phyloP scores from a whole-genome alignment of 2,329 filamentous ascomycete genomes.

The Beauveria brongniartii region DNA sequence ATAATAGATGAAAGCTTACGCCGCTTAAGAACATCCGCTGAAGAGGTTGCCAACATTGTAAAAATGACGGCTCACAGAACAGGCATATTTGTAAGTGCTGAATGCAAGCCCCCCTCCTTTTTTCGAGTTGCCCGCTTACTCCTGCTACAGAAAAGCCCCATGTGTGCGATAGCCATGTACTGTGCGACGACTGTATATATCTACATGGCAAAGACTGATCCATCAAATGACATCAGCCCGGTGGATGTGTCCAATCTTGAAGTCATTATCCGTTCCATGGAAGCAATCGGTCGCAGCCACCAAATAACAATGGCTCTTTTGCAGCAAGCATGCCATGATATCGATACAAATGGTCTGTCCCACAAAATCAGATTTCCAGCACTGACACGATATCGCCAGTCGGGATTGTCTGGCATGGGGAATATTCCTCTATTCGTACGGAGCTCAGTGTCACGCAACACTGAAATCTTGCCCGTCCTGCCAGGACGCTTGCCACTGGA shows the following conservation, averaged over 20 bases:
- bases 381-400: slow-evolving; percentile 25
- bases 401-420: slow-evolving; percentile 22
- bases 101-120: background rate
- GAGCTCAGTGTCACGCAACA: slow-evolving; percentile 34
- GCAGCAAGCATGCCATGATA: slow-evolving; percentile 76
- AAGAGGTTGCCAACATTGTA: slow-evolving; percentile 78
- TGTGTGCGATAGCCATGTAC: slow-evolving; percentile 68
- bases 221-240: slow-evolving; percentile 49
- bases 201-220: slow-evolving; percentile 63
- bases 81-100: slow-evolving; percentile 52
- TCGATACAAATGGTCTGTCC: slow-evolving; percentile 46
- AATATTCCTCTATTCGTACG: slow-evolving; percentile 42
- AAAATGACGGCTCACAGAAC: slow-evolving; percentile 67
- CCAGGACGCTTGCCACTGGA: slow-evolving; percentile 37
- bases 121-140: background rate
- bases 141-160: slow-evolving; percentile 23
- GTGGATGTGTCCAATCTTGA: slow-evolving; percentile 48
- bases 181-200: slow-evolving; percentile 78
- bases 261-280: slow-evolving; percentile 72
- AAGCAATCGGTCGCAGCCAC: slow-evolving; percentile 64
- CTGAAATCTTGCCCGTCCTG: slow-evolving; percentile 31
- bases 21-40: slow-evolving; percentile 69
- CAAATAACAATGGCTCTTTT: slow-evolving; percentile 74
- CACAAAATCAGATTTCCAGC: slow-evolving; percentile 28
- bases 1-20: slow-evolving; percentile 64